Evolutionary conservation across 2,329 filamentous ascomycete genomes (phyloP), one percentile per base, ranked within the genome.

Genomic region (Ceratocystis papillata): DNA sequence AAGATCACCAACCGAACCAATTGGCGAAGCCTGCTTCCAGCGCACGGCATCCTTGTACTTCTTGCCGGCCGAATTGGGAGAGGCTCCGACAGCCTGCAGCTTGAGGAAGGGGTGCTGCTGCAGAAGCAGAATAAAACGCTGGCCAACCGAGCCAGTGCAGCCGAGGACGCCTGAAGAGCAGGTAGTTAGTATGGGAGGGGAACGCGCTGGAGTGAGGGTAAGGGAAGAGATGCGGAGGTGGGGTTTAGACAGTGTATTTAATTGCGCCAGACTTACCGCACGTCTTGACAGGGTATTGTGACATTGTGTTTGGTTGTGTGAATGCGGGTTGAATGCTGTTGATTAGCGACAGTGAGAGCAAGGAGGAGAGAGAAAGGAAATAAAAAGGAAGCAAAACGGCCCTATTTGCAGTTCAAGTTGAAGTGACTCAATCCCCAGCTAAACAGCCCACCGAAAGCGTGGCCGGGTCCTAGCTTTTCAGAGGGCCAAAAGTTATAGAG

Each of bases 101-200:
- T 85, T 85, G 72, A 97, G 89, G 76, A 88, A 84, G 17, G 93
- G 92, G 77, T 97, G 93, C 65, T 90, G 83, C 57, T 89, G 87
- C 69, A 97, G 87, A 64, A 97, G 84, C 44, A 96, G 86, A 74
- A 97, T 94, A 76, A 97, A 97, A 73, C 94, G 87, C 78, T 96
- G 91, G 72, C 93, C 93, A 15, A 97, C 93, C 45, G 91, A 95
- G 73, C 94, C 94, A 41, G 93, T 97, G 77, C 88, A 90, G 72
- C 93, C 92, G 66, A 96, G 84, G 67, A 96, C 90, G 74, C 84
- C 83, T 87, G 70, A 6, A 41, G 7, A 5, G 46, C 30, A 7
- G n/a, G 28, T 6, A 48, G 25, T 67, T 44, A 61, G 59, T 55
- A 25, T 63, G 37, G 37, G 22, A 48, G 50, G 37, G 37, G 37